Evolutionary conservation across 805 yeast genomes (phyloP).

Genomic region (Barnettozyma sp.): DNA sequence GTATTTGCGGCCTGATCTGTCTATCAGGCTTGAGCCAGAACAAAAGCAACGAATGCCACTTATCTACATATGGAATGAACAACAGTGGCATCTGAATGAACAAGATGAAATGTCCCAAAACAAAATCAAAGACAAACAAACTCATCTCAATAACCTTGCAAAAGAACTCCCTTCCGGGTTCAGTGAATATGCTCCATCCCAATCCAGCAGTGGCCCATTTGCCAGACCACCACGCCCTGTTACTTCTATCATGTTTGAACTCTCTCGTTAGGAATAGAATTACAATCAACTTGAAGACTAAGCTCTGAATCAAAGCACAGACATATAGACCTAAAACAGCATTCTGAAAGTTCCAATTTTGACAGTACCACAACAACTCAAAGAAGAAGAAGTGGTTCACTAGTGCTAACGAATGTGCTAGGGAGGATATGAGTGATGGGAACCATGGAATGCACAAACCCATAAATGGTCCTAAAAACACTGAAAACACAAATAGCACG

Average conservation of each 20-base stretch:
- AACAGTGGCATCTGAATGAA: slow-evolving; percentile 47
- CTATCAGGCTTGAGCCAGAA: slow-evolving; percentile 51
- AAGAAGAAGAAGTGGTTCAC: slow-evolving; percentile 42
- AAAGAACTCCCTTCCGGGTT: slow-evolving; percentile 49
- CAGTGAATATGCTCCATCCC: slow-evolving; percentile 48
- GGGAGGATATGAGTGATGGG: slow-evolving; percentile 44
- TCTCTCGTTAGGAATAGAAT: slow-evolving; percentile 48
- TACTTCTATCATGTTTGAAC: slow-evolving; percentile 44
- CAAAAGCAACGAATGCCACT: slow-evolving; percentile 51
- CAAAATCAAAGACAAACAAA: slow-evolving; percentile 46
- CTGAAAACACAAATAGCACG: slow-evolving; percentile 35
- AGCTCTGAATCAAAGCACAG: slow-evolving; percentile 40
- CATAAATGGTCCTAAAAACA: slow-evolving; percentile 41
- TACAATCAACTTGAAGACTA: slow-evolving; percentile 40
- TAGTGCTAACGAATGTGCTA: slow-evolving; percentile 42
- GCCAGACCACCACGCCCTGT: slow-evolving; percentile 68
- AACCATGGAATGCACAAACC: slow-evolving; percentile 33
- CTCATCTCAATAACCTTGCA: slow-evolving; percentile 55
- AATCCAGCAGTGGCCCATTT: slow-evolving; percentile 52
- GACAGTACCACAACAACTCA: slow-evolving; percentile 48
- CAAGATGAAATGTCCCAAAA: slow-evolving; percentile 46
- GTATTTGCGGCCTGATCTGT: slow-evolving; percentile 41
- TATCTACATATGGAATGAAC: slow-evolving; percentile 49
- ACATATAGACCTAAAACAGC: slow-evolving; percentile 51
- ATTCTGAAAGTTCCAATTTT: slow-evolving; percentile 46